phyloP scores from a whole-genome alignment of 2,329 filamentous ascomycete species.

The Sclerotinia minor region DNA sequence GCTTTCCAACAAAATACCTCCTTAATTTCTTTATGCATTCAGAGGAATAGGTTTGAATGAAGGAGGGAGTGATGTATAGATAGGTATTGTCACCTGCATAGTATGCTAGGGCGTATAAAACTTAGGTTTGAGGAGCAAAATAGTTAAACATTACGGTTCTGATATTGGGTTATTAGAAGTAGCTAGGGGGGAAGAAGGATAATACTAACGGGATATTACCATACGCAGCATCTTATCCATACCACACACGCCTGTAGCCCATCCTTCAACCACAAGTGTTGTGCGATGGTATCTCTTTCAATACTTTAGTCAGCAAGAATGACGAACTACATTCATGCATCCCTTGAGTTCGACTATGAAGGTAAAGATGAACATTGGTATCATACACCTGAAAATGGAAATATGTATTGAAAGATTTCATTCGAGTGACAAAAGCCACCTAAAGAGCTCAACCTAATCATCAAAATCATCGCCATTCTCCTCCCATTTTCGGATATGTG shows the following conservation, averaged over 20 bases:
- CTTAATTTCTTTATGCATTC: not conserved
- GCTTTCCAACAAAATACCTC: not conserved
- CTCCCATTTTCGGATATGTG: not conserved
- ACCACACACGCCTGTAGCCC: not conserved
- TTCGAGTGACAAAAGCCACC: no score
- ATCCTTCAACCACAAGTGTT: not conserved
- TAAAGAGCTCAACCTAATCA: not conserved
- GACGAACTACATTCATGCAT: not conserved
- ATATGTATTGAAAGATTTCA: not conserved
- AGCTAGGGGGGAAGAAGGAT: not conserved
- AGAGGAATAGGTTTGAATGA: not conserved
- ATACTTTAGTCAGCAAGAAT: not conserved
- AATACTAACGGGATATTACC: not conserved
- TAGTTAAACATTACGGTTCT: not conserved
- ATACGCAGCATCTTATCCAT: not conserved
- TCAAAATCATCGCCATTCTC: not conserved
- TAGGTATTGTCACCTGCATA: not conserved
- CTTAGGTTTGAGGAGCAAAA: not conserved
- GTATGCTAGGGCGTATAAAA: no score
- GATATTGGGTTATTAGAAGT: not conserved
- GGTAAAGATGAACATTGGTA: not conserved
- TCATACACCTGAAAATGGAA: not conserved
- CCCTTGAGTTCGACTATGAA: no score
- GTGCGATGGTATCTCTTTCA: not conserved
- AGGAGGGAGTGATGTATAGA: not conserved